Evolutionary conservation across 164 flowering plant species (phyloP).

Genomic region (Protea cynaroides): DNA sequence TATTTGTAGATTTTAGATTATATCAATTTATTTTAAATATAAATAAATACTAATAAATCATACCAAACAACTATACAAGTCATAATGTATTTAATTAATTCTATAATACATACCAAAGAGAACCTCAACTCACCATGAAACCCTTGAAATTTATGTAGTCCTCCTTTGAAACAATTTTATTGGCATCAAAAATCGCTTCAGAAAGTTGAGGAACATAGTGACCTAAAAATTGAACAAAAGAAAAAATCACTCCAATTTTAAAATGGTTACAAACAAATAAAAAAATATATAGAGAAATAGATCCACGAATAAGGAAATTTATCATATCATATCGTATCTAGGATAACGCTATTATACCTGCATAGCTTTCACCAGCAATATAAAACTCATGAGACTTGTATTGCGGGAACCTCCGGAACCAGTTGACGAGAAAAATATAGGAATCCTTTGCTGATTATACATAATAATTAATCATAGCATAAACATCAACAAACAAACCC

Average conservation of each 20-base stretch:
- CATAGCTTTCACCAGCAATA: constrained; percentile 87
- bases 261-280: too few relatives aligned
- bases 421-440: constrained; percentile 52
- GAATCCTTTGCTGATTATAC: constrained; percentile 47
- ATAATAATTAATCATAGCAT: too few relatives aligned
- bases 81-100: too few relatives aligned
- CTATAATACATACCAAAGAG: too few relatives aligned
- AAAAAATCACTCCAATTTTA: too few relatives aligned
- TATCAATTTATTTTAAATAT: too few relatives aligned
- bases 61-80: too few relatives aligned
- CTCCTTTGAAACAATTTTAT: constrained; percentile 28
- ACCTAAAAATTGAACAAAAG: constrained; percentile 21
- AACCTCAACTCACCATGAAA: constrained; percentile 39
- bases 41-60: too few relatives aligned
- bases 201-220: constrained; percentile 87
- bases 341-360: constrained; percentile 36
- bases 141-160: constrained; percentile 62
- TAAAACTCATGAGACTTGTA: constrained; percentile 64
- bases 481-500: not conserved
- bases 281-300: too few relatives aligned
- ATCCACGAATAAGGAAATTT: too few relatives aligned
- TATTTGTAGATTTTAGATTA: too few relatives aligned
- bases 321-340: too few relatives aligned
- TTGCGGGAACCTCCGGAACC: constrained; percentile 78
- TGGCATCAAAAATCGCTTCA: constrained; percentile 46